Evolutionary conservation across 2,329 filamentous ascomycete genomes (phyloP), one percentile per base, ranked within the genome.

Genomic region (Decorospora gaudefroyi): DNA sequence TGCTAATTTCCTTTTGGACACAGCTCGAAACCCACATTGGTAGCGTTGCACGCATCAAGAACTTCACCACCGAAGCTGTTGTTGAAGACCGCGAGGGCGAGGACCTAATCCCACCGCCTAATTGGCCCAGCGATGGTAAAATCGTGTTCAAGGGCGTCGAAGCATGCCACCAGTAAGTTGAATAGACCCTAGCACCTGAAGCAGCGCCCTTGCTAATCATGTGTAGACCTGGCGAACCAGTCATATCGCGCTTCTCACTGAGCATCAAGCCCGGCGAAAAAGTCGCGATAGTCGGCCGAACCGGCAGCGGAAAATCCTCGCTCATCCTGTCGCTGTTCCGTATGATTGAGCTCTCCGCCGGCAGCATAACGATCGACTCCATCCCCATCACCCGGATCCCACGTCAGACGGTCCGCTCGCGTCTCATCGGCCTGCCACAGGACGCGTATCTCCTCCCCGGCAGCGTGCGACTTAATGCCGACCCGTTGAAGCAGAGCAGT

Each of bases 11-110:
- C 0, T 75, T 72, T 31, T 84, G 80, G 79, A 83, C 80, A 0
- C 72, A 74, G 28, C 66, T 84, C 11, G 81, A 84, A 52, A 83
- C 79, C 0, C 74, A 76, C 25, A 75, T 84, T 30, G 81, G 81
- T 6, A 79, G 79, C 7, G 74, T 84, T 6, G 71, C 76, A 4
- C 72, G 81, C 15, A 72, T 83, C 49, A 79, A 78, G 57, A 72
- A 73, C n/a, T 82, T 82, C 49, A 72, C 71, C 1, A 68, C 71
- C 5, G 71, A 68, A 19, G 72, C 74, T 1, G 56, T 70, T 7
- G 70, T 68, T 1, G 78, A 80, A 51, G 69, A 79, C 32, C 62
- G 80, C 13, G 80, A 84, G 29, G 81, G 75, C 2, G 77, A 81
- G 51, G 64, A 71, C 27, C 56, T 64, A 9, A 53, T 57, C 3